Percentiles rank a stretch among this genome's conserved stretches.
Conservation (phyloP, 768 basidiomycete species). For the Lentinula edodes region DNA sequence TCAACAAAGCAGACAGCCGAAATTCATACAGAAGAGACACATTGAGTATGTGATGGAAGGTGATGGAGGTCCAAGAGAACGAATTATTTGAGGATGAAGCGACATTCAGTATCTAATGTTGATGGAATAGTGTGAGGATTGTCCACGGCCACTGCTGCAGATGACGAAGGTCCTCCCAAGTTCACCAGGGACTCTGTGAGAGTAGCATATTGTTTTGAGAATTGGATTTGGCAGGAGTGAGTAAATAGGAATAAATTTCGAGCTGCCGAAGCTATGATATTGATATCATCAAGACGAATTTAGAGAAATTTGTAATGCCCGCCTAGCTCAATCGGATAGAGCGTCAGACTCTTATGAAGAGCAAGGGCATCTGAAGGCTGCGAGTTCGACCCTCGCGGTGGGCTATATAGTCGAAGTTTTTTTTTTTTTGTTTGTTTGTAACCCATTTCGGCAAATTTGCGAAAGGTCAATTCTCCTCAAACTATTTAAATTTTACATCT, state of each 20-base stretch:
- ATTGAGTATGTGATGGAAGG: conserved; percentile 34
- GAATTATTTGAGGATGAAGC: background rate
- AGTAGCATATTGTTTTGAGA: background rate
- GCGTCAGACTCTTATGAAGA: conserved; percentile 50
- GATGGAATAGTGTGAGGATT: background rate
- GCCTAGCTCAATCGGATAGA: conserved; percentile 66
- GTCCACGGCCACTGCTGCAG: background rate
- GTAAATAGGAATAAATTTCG: no score
- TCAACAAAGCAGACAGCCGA: conserved; percentile 28
- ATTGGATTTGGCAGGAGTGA: no score
- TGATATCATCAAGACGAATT: background rate
- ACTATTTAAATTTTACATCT: background rate
- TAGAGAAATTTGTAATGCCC: conserved; percentile 20
- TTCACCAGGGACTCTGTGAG: background rate
- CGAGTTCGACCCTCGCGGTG: conserved; percentile 85
- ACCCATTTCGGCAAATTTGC: no score
- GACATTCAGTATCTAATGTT: background rate
- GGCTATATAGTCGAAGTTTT: no score
- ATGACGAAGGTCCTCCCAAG: background rate
- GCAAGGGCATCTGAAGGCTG: conserved; percentile 63
- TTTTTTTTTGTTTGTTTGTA: no score
- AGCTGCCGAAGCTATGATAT: background rate
- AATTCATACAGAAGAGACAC: conserved; percentile 45
- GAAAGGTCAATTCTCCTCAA: no score
- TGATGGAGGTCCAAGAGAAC: conserved; percentile 18